Evolutionary conservation across 1,284 basidiomycete species (phyloP).

Genomic region (Apiotrichum laibachii): DNA sequence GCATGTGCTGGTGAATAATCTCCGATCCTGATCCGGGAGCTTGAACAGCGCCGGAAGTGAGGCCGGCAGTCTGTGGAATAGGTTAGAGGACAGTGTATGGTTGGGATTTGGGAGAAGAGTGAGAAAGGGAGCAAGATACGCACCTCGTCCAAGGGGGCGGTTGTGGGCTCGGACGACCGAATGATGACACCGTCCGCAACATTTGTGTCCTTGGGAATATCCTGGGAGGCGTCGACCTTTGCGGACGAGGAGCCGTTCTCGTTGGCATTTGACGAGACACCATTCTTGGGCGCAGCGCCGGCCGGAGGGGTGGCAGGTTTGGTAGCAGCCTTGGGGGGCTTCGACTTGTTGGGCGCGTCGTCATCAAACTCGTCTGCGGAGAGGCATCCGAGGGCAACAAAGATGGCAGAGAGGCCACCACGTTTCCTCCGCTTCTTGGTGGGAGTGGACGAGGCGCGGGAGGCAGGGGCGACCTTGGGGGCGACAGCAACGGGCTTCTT

Average conservation of each 20-base stretch:
- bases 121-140: conserved; percentile 9
- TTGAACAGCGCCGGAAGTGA: conserved; percentile 67
- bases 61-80: conserved; percentile 60
- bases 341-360: conserved; percentile 20
- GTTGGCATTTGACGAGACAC: neutral
- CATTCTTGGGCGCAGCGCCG: conserved; percentile 7
- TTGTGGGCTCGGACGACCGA: conserved; percentile 36
- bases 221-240: conserved; percentile 3
- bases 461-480: neutral
- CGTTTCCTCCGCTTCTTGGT: conserved; percentile 44
- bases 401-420: conserved; percentile 38
- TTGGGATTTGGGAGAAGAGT: neutral
- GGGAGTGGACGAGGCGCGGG: conserved; percentile 13
- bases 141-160: conserved; percentile 43
- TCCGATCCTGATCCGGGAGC: conserved; percentile 63
- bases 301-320: neutral
- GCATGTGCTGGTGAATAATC: conserved; percentile 32
- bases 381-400: conserved; percentile 43
- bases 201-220: neutral
- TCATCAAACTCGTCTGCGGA: conserved; percentile 46
- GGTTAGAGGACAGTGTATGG: neutral
- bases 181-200: conserved; percentile 22
- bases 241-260: conserved; percentile 1
- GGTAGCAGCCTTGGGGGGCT: conserved; percentile 7
- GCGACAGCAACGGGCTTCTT: neutral